These are phyloP conservation scores for Baorangia bicolor DNA, from an alignment of 768 basidiomycete species.

Conservation along the genomic window DNA sequence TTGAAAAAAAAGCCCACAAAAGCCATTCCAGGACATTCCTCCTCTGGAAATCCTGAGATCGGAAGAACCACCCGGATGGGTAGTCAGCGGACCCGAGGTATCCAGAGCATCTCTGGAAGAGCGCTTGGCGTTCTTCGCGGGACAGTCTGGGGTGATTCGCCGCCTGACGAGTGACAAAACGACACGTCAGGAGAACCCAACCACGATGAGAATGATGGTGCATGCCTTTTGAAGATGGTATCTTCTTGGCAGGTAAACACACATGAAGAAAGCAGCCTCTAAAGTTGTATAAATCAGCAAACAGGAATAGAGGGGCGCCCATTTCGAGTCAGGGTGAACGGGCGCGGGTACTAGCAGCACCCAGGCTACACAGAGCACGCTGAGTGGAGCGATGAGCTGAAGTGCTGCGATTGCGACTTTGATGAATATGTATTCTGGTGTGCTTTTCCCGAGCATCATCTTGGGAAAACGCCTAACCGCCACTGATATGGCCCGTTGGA, in stretches of 20 bases:
- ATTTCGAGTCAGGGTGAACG: neutral
- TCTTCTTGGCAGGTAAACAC: conserved; percentile 49
- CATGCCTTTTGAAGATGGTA: conserved; percentile 45
- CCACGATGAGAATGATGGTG: neutral
- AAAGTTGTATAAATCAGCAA: conserved; percentile 35
- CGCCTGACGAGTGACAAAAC: conserved; percentile 24
- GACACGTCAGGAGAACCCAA: neutral
- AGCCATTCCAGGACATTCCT: conserved; percentile 60
- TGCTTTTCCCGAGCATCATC: conserved; percentile 47
- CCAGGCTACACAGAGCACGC: conserved; percentile 38
- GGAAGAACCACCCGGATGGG: conserved; percentile 55
- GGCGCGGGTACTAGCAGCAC: conserved; percentile 10
- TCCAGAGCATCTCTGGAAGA: conserved; percentile 49
- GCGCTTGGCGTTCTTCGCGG: conserved; percentile 40
- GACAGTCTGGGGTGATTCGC: conserved; percentile 39
- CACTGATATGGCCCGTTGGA: neutral
- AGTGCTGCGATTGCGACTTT: conserved; percentile 43
- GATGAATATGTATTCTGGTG: conserved; percentile 56
- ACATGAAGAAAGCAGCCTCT: conserved; percentile 50
- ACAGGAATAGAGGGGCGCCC: conserved; percentile 5
- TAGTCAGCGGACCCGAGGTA: conserved; percentile 23
- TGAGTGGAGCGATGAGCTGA: conserved; percentile 50
- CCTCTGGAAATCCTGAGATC: conserved; percentile 33
- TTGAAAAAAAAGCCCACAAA: conserved; percentile 61
- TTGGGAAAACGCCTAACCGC: neutral